Evolutionary conservation across 2,329 filamentous ascomycete genomes (phyloP).

Genomic region (Pseudogymnoascus sp.): DNA sequence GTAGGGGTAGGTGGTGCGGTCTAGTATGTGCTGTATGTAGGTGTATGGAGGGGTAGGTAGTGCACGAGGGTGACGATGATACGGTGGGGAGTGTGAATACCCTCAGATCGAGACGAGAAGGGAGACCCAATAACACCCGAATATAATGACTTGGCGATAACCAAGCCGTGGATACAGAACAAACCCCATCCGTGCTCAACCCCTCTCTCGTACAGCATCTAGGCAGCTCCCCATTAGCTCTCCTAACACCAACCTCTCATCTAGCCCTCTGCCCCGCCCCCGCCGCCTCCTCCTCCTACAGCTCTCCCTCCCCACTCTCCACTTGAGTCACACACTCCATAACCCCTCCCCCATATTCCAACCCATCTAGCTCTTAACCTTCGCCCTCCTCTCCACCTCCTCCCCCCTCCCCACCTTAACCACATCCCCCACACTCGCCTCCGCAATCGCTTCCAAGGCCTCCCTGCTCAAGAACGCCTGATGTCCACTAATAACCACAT

Average conservation of each 20-base stretch:
- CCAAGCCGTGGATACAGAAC: background rate
- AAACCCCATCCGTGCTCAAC: background rate
- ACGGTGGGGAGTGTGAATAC: background rate
- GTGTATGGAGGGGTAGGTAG: background rate
- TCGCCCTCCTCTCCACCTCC: slow-evolving; percentile 27
- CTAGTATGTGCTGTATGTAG: background rate
- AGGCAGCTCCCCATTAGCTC: background rate
- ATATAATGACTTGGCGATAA: background rate
- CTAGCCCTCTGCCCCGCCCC: background rate
- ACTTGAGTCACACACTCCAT: background rate
- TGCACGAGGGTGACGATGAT: background rate
- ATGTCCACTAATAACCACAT: slow-evolving; percentile 59
- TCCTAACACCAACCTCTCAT: background rate
- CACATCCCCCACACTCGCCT: slow-evolving; percentile 51
- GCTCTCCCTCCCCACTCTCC: background rate
- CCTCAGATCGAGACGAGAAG: background rate
- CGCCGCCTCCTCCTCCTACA: background rate
- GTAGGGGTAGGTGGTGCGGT: background rate
- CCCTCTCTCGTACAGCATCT: background rate
- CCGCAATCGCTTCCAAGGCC: slow-evolving; percentile 56
- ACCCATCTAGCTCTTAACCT: background rate
- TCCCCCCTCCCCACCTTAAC: slow-evolving; percentile 13
- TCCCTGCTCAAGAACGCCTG: slow-evolving; percentile 64
- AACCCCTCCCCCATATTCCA: background rate
- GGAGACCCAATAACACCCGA: background rate